Evolutionary conservation across 2,329 filamentous ascomycete genomes (phyloP).

Genomic region (Metarhizium sp.): DNA sequence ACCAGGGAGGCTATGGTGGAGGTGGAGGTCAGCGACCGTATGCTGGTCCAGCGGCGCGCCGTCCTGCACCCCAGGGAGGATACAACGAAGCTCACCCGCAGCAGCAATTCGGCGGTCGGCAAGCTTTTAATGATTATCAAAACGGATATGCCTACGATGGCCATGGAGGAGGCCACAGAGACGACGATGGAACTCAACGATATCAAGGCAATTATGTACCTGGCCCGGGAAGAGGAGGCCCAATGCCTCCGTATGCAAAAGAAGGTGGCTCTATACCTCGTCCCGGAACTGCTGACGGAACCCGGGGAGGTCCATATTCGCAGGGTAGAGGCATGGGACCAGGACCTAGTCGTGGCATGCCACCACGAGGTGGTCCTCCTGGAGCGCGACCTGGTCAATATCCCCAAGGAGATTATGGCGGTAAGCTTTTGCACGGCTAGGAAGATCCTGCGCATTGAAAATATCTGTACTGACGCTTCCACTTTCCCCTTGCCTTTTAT

Average conservation of each 20-base stretch:
- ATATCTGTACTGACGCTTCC: not conserved
- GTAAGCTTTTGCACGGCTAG: not conserved
- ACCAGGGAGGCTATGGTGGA: slow-evolving; percentile 31
- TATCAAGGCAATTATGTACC: slow-evolving; percentile 32
- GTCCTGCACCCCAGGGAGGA: slow-evolving; percentile 26
- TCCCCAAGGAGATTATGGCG: slow-evolving; percentile 3
- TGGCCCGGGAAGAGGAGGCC: slow-evolving; percentile 29
- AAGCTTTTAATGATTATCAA: slow-evolving; percentile 37
- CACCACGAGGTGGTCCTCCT: slow-evolving; percentile 1
- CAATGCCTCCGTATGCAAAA: slow-evolving; percentile 33
- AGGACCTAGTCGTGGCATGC: slow-evolving; percentile 18
- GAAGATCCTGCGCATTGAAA: not conserved
- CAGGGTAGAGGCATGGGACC: slow-evolving; percentile 18
- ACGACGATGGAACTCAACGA: slow-evolving; percentile 15
- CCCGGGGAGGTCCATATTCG: slow-evolving; percentile 27
- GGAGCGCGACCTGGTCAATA: slow-evolving; percentile 4
- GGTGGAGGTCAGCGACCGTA: slow-evolving; percentile 36
- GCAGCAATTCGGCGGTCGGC: slow-evolving; percentile 26
- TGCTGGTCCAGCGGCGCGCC: slow-evolving; percentile 33
- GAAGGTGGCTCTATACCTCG: slow-evolving; percentile 35
- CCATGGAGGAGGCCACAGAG: slow-evolving; percentile 31
- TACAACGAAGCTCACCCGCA: slow-evolving; percentile 17
- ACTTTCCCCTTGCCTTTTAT: slow-evolving; percentile 7
- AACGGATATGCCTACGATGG: slow-evolving; percentile 37
- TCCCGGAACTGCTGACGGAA: slow-evolving; percentile 27